Conservation (phyloP, 2,329 filamentous ascomycete genomes). For the Stachybotrys chartarum region DNA sequence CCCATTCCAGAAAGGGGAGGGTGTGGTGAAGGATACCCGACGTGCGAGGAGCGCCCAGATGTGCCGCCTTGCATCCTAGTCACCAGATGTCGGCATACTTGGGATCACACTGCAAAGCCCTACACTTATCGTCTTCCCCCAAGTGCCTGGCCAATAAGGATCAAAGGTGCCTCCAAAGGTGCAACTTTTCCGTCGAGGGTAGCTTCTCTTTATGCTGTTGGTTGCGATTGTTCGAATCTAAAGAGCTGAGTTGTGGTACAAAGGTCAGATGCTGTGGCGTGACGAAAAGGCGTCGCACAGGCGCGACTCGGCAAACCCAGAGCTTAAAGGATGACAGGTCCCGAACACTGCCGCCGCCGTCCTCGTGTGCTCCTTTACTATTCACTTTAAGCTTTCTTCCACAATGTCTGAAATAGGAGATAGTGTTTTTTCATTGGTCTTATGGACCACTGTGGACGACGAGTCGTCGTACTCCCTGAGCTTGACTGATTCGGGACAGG, state of each 20-base stretch:
- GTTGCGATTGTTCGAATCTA: not conserved
- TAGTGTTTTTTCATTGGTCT: constrained; percentile 17
- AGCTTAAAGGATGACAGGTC: not conserved
- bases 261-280: not conserved
- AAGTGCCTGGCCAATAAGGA: not conserved
- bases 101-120: not conserved
- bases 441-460: constrained; percentile 17
- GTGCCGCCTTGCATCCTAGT: not conserved
- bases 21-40: not conserved
- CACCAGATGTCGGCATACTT: not conserved
- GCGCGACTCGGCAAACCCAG: not conserved
- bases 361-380: not conserved
- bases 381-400: not conserved
- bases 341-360: not conserved
- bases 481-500: constrained; percentile 17
- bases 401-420: not conserved
- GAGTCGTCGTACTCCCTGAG: constrained; percentile 15
- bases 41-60: not conserved
- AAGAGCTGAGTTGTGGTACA: not conserved
- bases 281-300: not conserved
- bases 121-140: not conserved
- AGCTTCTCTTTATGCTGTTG: not conserved
- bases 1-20: not conserved
- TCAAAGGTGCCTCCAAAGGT: not conserved
- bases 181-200: not conserved